Evolutionary conservation across 2,329 filamentous ascomycete species (phyloP).

Genomic region (Diaporthe capsici): DNA sequence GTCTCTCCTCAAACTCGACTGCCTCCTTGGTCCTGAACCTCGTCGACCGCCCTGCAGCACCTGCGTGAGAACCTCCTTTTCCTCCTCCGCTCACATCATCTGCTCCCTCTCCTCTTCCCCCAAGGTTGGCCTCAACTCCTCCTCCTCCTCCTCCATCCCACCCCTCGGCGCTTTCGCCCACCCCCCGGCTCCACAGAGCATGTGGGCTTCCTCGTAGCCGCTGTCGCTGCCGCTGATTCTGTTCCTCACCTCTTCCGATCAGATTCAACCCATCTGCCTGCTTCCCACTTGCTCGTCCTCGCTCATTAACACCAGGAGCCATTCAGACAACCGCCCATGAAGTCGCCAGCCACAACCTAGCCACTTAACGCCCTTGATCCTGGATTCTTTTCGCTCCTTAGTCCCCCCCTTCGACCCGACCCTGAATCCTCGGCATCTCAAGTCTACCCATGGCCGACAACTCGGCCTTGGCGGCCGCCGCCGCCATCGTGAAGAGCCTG

Average conservation of each 20-base stretch:
- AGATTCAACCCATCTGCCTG: conserved; percentile 25
- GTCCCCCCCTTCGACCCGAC: conserved; percentile 27
- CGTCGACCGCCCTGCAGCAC: conserved; percentile 19
- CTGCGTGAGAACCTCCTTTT: conserved; percentile 35
- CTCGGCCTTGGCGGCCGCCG: conserved; percentile 66
- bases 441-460: conserved; percentile 64
- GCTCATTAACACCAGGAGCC: conserved; percentile 32
- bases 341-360: conserved; percentile 35
- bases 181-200: conserved; percentile 33
- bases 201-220: conserved; percentile 33
- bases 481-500: conserved; percentile 67
- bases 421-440: conserved; percentile 32
- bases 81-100: background rate
- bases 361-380: conserved; percentile 29
- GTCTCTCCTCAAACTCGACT: conserved; percentile 31
- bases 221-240: conserved; percentile 37
- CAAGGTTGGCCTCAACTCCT: conserved; percentile 14
- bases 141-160: conserved; percentile 30
- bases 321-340: conserved; percentile 38
- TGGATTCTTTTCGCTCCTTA: conserved; percentile 35
- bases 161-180: conserved; percentile 20
- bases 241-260: conserved; percentile 27
- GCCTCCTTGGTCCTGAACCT: conserved; percentile 12
- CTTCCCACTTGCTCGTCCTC: conserved; percentile 35
- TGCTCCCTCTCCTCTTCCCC: background rate